phyloP scores from a whole-genome alignment of 192 early-diverging fungal genomes.

The Coemansia sp. region DNA sequence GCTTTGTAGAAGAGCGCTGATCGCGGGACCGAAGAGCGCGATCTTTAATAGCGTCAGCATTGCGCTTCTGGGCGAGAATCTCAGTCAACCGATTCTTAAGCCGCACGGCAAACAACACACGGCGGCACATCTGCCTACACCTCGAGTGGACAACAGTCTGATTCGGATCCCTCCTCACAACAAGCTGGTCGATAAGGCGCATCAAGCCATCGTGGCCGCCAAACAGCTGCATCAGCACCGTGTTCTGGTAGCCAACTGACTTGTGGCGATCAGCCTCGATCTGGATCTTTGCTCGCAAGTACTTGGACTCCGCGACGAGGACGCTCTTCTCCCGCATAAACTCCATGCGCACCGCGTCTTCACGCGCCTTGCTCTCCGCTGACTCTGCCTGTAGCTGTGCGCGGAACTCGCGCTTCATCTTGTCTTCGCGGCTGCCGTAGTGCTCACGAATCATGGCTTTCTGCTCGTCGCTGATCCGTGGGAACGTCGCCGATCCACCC shows the following conservation, averaged over 20 bases:
- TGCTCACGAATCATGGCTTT: constrained; percentile 36
- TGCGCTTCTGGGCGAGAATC: constrained; percentile 4
- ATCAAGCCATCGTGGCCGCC: constrained; percentile 39
- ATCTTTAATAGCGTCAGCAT: constrained; percentile 28
- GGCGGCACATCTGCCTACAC: constrained; percentile 26
- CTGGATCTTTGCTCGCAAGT: constrained; percentile 31
- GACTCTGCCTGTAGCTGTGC: constrained; percentile 11
- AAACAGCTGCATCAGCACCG: constrained; percentile 26
- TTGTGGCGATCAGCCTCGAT: constrained; percentile 18
- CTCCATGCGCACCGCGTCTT: not conserved
- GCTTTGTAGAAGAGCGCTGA: not conserved
- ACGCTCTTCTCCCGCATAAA: constrained; percentile 8
- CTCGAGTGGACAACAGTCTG: not conserved
- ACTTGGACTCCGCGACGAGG: constrained; percentile 26
- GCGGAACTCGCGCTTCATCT: constrained; percentile 2
- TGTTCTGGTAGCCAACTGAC: constrained; percentile 31
- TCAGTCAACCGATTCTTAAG: constrained; percentile 22
- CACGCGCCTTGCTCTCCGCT: not conserved
- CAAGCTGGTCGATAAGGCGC: constrained; percentile 26
- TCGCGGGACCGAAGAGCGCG: constrained; percentile 14
- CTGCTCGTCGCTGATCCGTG: constrained; percentile 30
- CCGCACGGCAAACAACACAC: constrained; percentile 34
- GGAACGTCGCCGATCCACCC: constrained; percentile 22
- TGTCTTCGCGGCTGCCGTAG: constrained; percentile 14
- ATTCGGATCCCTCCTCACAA: not conserved